Base-by-base conservation (phyloP, 495 filamentous ascomycete genomes). In the Aspergillus diversus region DNA sequence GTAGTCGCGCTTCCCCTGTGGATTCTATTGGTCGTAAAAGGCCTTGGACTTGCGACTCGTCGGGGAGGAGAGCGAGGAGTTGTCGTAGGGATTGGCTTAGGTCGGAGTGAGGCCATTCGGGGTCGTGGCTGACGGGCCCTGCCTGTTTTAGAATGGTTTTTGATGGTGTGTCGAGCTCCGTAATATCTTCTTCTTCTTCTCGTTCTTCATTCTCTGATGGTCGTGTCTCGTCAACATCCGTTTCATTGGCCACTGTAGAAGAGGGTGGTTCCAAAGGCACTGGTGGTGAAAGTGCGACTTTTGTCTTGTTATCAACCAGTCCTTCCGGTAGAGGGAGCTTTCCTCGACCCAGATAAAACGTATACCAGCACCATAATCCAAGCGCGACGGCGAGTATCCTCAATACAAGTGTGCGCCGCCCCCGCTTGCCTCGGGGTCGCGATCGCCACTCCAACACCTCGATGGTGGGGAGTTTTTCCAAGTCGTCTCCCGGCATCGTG, bases 1-100 rank as follows among this genome's bases (percentile, higher is more conserved):
- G 60, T 4, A 70, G 17, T 52, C 56, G 61, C 13, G 39, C 49
- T 49, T 70, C 68, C 1, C 68, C 68, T 0, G 66, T 68, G 1
- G 16, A 17, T 11, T 62, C 21, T 46, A 70, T 63, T 0, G 64
- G 64, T 9, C 48, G 31, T 9, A 67, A 32, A 0, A 70, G 57
- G 13, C 16, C 48, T 17, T 48, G 17, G 16, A 55, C 12, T 11
- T 57, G 65, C 0, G 54, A 27, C 21, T 63, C 56, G 46, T 67
- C 65, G 31, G 65, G 61, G 3, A 63, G 42, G 0, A 60, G 2
- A 11, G 51, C 8, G 21, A 66, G 27, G 0, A 66, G 32, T 1
- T 31, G 33, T 16, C 31, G 35, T 8, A 66, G 55, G 7, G 60
- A 55, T 31, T 43, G 4, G 17, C 12, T 42, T 2, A 60, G 7